These are phyloP conservation scores for Lipomyces anomalus DNA, from an alignment of 805 yeast genomes.

Conservation along the genomic window DNA sequence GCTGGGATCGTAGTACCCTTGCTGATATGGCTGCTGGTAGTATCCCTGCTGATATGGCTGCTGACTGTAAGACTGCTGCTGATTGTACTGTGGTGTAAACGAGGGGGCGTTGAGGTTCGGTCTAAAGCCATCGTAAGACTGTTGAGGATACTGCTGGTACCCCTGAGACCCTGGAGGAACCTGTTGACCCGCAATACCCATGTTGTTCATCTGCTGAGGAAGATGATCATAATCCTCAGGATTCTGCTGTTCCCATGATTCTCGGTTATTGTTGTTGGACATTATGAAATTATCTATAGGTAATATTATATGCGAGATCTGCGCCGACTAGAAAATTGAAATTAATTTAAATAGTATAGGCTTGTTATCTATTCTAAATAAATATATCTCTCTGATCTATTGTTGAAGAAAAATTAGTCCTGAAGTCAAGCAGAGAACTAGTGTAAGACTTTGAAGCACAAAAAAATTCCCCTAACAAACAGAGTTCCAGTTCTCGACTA, in stretches of 20 bases:
- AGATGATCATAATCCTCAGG: slow-evolving; percentile 19
- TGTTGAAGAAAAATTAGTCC: too few species aligned
- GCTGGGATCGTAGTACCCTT: neutral
- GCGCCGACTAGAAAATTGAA: too few species aligned
- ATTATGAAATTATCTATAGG: too few species aligned
- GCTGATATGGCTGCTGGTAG: slow-evolving; percentile 9
- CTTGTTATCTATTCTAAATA: too few species aligned
- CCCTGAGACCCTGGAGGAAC: slow-evolving; percentile 1
- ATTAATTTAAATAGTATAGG: too few species aligned
- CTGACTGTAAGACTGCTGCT: slow-evolving; percentile 8
- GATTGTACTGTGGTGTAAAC: slow-evolving; percentile 1
- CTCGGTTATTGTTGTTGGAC: too few species aligned
- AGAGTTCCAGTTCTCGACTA: too few species aligned
- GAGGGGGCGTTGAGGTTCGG: slow-evolving; percentile 15
- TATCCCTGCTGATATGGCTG: slow-evolving; percentile 14
- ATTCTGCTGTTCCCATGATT: slow-evolving; percentile 21
- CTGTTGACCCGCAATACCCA: slow-evolving; percentile 1
- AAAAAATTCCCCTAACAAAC: too few species aligned
- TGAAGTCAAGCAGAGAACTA: too few species aligned
- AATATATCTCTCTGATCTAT: too few species aligned
- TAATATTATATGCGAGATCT: too few species aligned
- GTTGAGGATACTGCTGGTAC: slow-evolving; percentile 6
- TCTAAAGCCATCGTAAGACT: slow-evolving; percentile 9
- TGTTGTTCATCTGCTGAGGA: slow-evolving; percentile 10
- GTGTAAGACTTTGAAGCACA: too few species aligned